A percentile compares a stretch with the other conserved stretches of the same genome.
phyloP scores from a whole-genome alignment of 78 protist species.

The Planoprotostelium fungivorum region DNA sequence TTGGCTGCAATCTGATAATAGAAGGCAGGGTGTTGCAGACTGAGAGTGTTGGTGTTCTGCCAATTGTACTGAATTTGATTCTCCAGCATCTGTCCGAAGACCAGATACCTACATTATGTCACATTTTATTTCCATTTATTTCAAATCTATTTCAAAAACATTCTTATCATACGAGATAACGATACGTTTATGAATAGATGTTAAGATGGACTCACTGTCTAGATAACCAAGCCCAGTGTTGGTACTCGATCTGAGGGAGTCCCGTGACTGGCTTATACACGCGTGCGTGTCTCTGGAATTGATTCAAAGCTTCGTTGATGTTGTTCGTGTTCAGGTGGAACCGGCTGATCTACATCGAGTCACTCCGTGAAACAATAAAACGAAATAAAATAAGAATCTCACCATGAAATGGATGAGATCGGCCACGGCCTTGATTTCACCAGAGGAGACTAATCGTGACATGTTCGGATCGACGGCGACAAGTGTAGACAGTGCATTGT shows the following conservation, averaged over 20 bases:
- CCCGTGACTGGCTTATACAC: conserved; percentile 24
- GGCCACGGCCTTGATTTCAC: not conserved
- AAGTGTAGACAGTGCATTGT: conserved; percentile 19
- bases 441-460: not conserved
- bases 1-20: conserved; percentile 45
- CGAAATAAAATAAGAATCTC: not conserved
- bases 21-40: conserved; percentile 18
- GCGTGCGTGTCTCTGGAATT: conserved; percentile 45
- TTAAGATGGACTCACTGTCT: conserved; percentile 4
- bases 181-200: too few species aligned
- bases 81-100: conserved; percentile 43
- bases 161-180: too few species aligned
- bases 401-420: not conserved
- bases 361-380: not conserved
- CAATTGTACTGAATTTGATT: conserved; percentile 1
- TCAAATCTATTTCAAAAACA: too few species aligned
- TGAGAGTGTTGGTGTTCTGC: conserved; percentile 9
- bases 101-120: conserved; percentile 35
- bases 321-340: conserved; percentile 19
- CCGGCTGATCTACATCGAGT: conserved; percentile 10
- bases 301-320: conserved; percentile 24
- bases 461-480: not conserved
- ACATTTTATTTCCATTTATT: too few species aligned
- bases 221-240: conserved; percentile 37
- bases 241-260: conserved; percentile 27